Percentiles rank a stretch among this genome's conserved stretches.
These are phyloP conservation scores for Diospyros lotus DNA, from an alignment of 148 eudicot genomes.

Conservation along the genomic window DNA sequence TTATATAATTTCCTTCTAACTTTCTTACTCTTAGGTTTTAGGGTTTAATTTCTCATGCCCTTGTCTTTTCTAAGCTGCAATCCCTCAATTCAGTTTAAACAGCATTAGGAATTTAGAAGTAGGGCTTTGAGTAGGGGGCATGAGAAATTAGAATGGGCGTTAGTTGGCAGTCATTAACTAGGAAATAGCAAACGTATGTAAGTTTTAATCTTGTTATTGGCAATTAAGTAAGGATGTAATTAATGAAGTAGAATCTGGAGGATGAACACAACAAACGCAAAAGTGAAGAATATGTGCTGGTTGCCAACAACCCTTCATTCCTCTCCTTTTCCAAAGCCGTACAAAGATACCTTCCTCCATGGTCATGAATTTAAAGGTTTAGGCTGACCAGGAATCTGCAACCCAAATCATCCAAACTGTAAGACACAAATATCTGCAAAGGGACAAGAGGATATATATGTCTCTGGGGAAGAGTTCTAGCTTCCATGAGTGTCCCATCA, in stretches of 20 bases:
- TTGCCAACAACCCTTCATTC: neutral
- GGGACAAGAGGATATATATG: neutral
- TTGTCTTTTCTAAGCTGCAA: too few species aligned
- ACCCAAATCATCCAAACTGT: neutral
- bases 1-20: too few species aligned
- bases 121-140: too few species aligned
- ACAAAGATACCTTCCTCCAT: neutral
- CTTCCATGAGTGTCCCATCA: neutral
- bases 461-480: neutral
- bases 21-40: too few species aligned
- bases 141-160: too few species aligned
- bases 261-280: neutral
- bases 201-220: too few species aligned
- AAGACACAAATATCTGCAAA: neutral
- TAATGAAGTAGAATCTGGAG: neutral
- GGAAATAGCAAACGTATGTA: too few species aligned
- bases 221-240: neutral
- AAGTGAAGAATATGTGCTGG: conserved; percentile 4
- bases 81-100: too few species aligned
- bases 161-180: too few species aligned
- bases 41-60: too few species aligned
- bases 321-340: neutral
- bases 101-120: too few species aligned
- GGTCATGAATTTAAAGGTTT: neutral
- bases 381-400: neutral